Evolutionary conservation across 2,329 filamentous ascomycete species (phyloP).

Genomic region (Colletotrichum spaethianum): DNA sequence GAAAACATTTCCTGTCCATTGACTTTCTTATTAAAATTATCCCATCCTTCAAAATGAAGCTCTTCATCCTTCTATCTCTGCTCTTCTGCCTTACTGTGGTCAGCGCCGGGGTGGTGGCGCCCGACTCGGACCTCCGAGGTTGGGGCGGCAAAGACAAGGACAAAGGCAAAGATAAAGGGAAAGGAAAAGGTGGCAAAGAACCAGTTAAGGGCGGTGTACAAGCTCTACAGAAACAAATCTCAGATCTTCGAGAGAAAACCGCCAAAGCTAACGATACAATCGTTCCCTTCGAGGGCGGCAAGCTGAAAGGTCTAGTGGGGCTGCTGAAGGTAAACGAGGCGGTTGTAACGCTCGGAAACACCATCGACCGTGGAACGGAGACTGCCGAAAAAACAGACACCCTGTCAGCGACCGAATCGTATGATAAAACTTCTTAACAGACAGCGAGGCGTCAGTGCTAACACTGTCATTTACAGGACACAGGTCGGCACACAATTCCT

Average conservation of each 20-base stretch:
- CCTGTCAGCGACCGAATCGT: constrained; percentile 28
- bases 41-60: constrained; percentile 11
- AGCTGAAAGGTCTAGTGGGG: constrained; percentile 19
- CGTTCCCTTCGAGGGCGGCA: constrained; percentile 32
- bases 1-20: not conserved
- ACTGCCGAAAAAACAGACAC: constrained; percentile 9
- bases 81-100: constrained; percentile 24
- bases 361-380: constrained; percentile 18
- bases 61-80: constrained; percentile 9
- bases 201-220: constrained; percentile 14
- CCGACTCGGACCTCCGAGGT: not conserved
- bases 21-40: not conserved
- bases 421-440: not conserved
- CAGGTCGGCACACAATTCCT: constrained; percentile 18
- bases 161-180: not conserved
- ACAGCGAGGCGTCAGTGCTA: not conserved
- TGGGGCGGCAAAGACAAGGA: constrained; percentile 3
- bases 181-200: constrained; percentile 12
- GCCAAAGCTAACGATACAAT: constrained; percentile 22
- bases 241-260: constrained; percentile 6
- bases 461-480: not conserved
- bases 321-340: constrained; percentile 36
- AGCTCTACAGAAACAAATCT: constrained; percentile 15
- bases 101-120: constrained; percentile 17
- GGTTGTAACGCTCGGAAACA: constrained; percentile 16